These are phyloP conservation scores for Moesziomyces antarcticus DNA, from an alignment of 1,284 basidiomycete genomes.

Conservation along the genomic window DNA sequence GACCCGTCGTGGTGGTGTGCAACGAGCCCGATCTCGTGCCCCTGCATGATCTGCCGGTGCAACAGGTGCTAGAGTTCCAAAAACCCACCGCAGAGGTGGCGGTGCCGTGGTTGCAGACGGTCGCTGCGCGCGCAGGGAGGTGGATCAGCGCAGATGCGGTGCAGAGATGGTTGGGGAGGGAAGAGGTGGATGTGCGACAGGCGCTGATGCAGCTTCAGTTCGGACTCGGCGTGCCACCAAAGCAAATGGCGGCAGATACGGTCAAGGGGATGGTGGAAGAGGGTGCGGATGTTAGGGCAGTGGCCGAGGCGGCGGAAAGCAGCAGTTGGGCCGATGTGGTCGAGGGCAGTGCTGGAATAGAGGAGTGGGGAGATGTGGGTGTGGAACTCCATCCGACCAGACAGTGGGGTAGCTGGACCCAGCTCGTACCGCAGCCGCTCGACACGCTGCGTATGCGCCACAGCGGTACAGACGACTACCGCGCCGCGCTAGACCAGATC, in stretches of 20 bases:
- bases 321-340: constrained; percentile 14
- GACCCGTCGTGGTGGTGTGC: constrained; percentile 63
- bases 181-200: constrained; percentile 73
- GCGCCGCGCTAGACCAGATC: neutral
- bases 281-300: neutral
- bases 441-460: constrained; percentile 11
- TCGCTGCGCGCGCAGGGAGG: constrained; percentile 11
- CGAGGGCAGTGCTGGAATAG: neutral
- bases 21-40: constrained; percentile 53
- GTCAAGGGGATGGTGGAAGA: neutral
- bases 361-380: constrained; percentile 14
- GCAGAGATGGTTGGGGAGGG: neutral
- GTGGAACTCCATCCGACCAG: constrained; percentile 8
- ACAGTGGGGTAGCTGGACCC: constrained; percentile 16
- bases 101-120: constrained; percentile 54
- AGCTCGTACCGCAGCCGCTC: constrained; percentile 24
- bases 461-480: neutral
- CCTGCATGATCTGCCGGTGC: constrained; percentile 44
- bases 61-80: constrained; percentile 47
- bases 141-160: neutral
- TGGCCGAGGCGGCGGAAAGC: constrained; percentile 16
- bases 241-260: neutral
- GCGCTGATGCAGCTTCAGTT: constrained; percentile 75
- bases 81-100: constrained; percentile 47
- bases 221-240: constrained; percentile 21